These are phyloP conservation scores for Crinitomyces ghanaensis DNA, from an alignment of 805 yeast genomes.

Conservation along the genomic window DNA sequence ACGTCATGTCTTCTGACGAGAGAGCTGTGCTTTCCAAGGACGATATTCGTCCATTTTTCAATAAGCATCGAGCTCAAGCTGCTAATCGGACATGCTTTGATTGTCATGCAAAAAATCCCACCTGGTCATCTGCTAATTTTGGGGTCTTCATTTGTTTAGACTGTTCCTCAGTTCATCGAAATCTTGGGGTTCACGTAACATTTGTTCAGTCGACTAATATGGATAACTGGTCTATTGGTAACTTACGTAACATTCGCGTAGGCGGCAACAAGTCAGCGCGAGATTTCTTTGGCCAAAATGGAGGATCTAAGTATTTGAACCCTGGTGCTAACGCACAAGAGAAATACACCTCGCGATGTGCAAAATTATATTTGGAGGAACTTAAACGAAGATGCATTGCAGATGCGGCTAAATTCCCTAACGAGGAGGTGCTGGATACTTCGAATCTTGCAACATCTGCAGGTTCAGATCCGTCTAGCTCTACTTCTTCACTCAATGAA, in stretches of 20 bases:
- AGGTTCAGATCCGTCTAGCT: conserved; percentile 14
- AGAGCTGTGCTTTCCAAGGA: conserved; percentile 35
- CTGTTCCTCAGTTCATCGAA: conserved; percentile 92
- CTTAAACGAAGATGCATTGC: conserved; percentile 53
- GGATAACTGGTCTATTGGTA: conserved; percentile 90
- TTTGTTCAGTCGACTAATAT: conserved; percentile 86
- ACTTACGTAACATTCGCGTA: conserved; percentile 80
- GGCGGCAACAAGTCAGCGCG: conserved; percentile 88
- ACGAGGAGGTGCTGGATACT: conserved; percentile 52
- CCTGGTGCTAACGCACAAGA: conserved; percentile 50
- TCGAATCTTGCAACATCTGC: conserved; percentile 20
- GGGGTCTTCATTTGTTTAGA: conserved; percentile 88
- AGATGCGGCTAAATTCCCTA: conserved; percentile 66
- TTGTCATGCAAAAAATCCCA: conserved; percentile 87
- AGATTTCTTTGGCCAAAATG: conserved; percentile 73
- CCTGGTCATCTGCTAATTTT: conserved; percentile 97
- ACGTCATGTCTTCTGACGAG: no score
- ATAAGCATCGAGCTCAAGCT: conserved; percentile 48
- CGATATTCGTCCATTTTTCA: conserved; percentile 55
- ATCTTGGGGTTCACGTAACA: conserved; percentile 90
- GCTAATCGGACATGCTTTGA: conserved; percentile 85
- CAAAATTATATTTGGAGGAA: conserved; percentile 71
- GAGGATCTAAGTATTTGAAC: conserved; percentile 63
- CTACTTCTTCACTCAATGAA: conserved; percentile 7
- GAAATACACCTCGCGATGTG: conserved; percentile 72